Conservation (phyloP, 495 filamentous ascomycete species). For the Aspergillus mulundensis region DNA sequence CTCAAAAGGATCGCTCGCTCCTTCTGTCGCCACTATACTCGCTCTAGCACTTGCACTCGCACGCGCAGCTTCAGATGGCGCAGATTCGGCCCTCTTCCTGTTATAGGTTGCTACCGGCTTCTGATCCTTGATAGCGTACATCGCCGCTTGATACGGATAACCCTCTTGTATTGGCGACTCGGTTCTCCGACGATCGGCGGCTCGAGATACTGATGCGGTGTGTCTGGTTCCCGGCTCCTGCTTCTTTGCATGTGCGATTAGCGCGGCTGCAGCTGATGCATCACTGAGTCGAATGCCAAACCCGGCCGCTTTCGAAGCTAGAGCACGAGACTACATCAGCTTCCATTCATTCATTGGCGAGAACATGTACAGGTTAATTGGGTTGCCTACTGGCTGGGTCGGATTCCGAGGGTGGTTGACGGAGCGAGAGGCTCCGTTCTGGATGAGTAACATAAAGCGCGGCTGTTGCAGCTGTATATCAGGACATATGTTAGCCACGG, state of each 20-base stretch:
- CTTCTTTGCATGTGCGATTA: slow-evolving; percentile 63
- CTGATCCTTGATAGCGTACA: slow-evolving; percentile 58
- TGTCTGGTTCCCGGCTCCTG: slow-evolving; percentile 55
- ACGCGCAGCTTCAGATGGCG: slow-evolving; percentile 57
- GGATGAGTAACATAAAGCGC: slow-evolving; percentile 49
- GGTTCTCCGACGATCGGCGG: slow-evolving; percentile 62
- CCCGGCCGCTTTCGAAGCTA: slow-evolving; percentile 62
- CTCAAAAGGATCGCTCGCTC: slow-evolving; percentile 19
- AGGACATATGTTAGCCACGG: slow-evolving; percentile 1
- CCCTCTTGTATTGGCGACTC: slow-evolving; percentile 56
- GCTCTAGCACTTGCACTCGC: slow-evolving; percentile 54
- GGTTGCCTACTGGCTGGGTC: slow-evolving; percentile 24
- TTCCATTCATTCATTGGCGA: background rate
- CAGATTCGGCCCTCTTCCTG: slow-evolving; percentile 62
- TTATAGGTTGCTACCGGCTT: slow-evolving; percentile 63
- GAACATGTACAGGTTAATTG: background rate
- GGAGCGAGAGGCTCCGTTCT: slow-evolving; percentile 35
- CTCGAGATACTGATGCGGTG: slow-evolving; percentile 59
- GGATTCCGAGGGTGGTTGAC: slow-evolving; percentile 26
- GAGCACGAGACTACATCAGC: too few species aligned
- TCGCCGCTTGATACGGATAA: slow-evolving; percentile 69
- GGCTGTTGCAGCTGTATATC: slow-evolving; percentile 44
- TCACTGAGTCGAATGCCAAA: slow-evolving; percentile 64
- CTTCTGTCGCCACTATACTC: slow-evolving; percentile 41
- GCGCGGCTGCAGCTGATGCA: slow-evolving; percentile 68